Evolutionary conservation across 2,329 filamentous ascomycete genomes (phyloP), one percentile per base, ranked within the genome.

Genomic region (Scedosporium dehoogii): DNA sequence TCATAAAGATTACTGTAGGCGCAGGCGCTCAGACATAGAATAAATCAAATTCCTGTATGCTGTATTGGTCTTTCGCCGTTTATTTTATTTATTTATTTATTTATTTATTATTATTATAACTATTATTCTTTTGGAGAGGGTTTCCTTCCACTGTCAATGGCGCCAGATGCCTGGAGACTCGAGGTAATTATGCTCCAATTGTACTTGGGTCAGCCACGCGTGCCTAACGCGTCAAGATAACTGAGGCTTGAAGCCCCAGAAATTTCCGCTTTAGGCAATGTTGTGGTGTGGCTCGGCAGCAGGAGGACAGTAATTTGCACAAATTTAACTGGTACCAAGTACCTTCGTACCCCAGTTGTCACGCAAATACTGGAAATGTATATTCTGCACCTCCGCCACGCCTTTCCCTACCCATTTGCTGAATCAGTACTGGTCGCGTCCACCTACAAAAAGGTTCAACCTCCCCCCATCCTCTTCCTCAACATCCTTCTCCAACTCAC

Each of bases 371-470:
- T 25, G 25, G 14, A 44, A 27, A 33, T 25, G 59, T 48, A 44
- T 27, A 18, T 18, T 48, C 10, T 33, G 42, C 51, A 53, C 59
- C 58, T 33, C 38, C 18, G 51, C 23, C 29, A 38, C 29, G 44
- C 51, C 14, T 21, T 14, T 33, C 42, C 42, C 25, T 21, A 38
- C 16, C 38, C 25, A 44, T 55, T 60, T 41, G 59, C 59, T 29
- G 64, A 63, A 85, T 85, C 83, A 85, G 83, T 82, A 84, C 80
- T 73, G 68, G 73, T 74, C 79, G 78, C 80, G 78, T 79, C 75
- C 79, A 82, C 78, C 79, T 85, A 85, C 82, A 85, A 84, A 61
- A 85, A 84, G 75, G 75, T 75, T 78, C 76, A 72, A 70, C 72
- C 72, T 73, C 78, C 79, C 80, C 81, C 80, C 78, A 73, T 78